Conservation (phyloP, 2,329 filamentous ascomycete species). For the Aspergillus fumigatus region DNA sequence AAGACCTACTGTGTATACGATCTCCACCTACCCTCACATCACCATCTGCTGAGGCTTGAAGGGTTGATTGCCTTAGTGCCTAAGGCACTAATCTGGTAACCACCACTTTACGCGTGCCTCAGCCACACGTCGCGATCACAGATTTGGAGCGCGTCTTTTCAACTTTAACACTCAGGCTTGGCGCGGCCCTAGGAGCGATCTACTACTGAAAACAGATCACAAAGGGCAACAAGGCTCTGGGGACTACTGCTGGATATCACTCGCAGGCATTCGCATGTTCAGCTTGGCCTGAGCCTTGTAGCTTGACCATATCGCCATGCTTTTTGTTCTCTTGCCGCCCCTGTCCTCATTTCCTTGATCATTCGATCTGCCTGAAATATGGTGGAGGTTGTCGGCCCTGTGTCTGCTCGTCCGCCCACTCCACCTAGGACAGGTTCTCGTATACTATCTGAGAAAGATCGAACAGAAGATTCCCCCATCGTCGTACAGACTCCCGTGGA, state of each 20-base stretch:
- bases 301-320: slow-evolving; percentile 24
- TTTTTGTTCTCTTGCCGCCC: slow-evolving; percentile 15
- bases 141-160: slow-evolving; percentile 16
- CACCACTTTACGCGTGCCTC: slow-evolving; percentile 34
- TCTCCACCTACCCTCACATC: neutral
- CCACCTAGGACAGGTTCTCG: slow-evolving; percentile 45
- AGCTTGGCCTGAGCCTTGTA: slow-evolving; percentile 14
- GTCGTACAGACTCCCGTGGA: slow-evolving; percentile 37
- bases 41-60: neutral
- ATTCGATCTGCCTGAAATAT: slow-evolving; percentile 28
- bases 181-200: slow-evolving; percentile 12
- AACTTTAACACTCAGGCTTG: slow-evolving; percentile 13
- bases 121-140: slow-evolving; percentile 17
- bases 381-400: slow-evolving; percentile 43
- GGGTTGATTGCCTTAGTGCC: slow-evolving; percentile 13
- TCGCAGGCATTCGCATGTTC: slow-evolving; percentile 13
- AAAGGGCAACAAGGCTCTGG: neutral
- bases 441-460: slow-evolving; percentile 30
- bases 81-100: slow-evolving; percentile 23
- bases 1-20: neutral
- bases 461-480: slow-evolving; percentile 32
- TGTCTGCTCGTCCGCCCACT: slow-evolving; percentile 52
- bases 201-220: neutral
- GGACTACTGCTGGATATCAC: slow-evolving; percentile 1
- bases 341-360: slow-evolving; percentile 13